A percentile compares a stretch with the other conserved stretches of the same genome.
phyloP scores from a whole-genome alignment of 192 early-diverging fungal species.

The Spizellomyces sp. region DNA sequence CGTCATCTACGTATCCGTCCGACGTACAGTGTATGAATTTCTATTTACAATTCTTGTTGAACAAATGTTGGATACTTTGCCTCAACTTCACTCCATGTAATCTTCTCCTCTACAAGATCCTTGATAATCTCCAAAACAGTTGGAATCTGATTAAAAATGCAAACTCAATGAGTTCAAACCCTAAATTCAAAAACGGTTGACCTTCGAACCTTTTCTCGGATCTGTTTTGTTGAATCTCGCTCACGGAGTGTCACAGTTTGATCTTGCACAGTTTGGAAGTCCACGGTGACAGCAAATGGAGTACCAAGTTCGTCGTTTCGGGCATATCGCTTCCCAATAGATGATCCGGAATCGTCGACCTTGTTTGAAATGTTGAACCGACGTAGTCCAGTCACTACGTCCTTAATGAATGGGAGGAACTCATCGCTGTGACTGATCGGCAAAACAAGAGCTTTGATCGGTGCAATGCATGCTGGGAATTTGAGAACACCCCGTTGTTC shows the following conservation, averaged over 20 bases:
- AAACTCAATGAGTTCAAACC: neutral
- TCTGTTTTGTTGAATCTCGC: conserved; percentile 94
- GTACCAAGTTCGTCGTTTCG: conserved; percentile 98
- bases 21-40: too few species aligned
- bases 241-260: conserved; percentile 93
- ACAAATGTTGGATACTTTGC: conserved; percentile 71
- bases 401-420: conserved; percentile 70
- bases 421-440: conserved; percentile 76
- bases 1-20: too few species aligned
- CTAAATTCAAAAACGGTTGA: neutral
- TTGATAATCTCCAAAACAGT: conserved; percentile 75
- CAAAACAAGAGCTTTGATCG: conserved; percentile 91
- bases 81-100: conserved; percentile 73
- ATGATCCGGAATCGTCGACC: conserved; percentile 84
- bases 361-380: conserved; percentile 74
- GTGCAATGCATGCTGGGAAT: conserved; percentile 90
- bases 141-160: conserved; percentile 42
- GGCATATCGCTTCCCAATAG: conserved; percentile 94
- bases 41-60: conserved; percentile 60
- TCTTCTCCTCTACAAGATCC: conserved; percentile 70
- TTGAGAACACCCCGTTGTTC: conserved; percentile 88
- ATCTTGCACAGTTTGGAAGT: conserved; percentile 97
- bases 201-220: conserved; percentile 63
- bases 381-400: conserved; percentile 74
- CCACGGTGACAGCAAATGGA: conserved; percentile 95